Evolutionary conservation across 805 yeast genomes (phyloP), one percentile per base, ranked within the genome.

Genomic region (Candida silvicultrix): DNA sequence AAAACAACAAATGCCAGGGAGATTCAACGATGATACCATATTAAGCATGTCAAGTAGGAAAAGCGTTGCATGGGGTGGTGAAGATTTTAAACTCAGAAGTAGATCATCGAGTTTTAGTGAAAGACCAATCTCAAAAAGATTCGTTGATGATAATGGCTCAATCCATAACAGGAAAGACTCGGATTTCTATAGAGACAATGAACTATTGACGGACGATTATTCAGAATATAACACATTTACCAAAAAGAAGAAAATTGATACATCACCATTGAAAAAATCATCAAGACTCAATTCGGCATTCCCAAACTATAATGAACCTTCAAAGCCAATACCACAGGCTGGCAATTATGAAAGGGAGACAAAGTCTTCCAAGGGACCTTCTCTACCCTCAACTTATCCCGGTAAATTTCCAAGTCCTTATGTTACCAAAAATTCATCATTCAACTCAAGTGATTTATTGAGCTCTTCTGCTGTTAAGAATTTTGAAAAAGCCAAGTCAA

Each of bases 361-460:
- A n/a, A n/a, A n/a, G n/a, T n/a, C n/a, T n/a, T n/a, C n/a, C n/a
- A n/a, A n/a, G n/a, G n/a, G n/a, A n/a, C n/a, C 42, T 40, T 45
- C 53, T 6, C 36, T 56, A 5, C 58, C 59, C 15, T 28, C 44
- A 21, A 43, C 46, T 10, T 56, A 47, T 40, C 64, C 64, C 1
- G 64, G 64, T 1, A 55, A 56, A 40, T 59, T 54, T 37, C 64
- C 64, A 29, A 49, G 55, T n/a, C 57, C 55, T 8, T 51, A 45
- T 34, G 38, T 23, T 3, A 10, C 42, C 6, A 45, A 25, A 6
- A 34, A 44, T 3, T 38, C 47, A 7, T 41, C 47, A 23, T 43
- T 42, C 25, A 25, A 29, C 20, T 34, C 42, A 6, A 31, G 38
- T 35, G 40, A 23, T 21, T 11, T 50, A 12, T 37, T 51, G n/a